Base-by-base conservation (phyloP, 73 alveolate species). In the Paramecium primaurelia region DNA sequence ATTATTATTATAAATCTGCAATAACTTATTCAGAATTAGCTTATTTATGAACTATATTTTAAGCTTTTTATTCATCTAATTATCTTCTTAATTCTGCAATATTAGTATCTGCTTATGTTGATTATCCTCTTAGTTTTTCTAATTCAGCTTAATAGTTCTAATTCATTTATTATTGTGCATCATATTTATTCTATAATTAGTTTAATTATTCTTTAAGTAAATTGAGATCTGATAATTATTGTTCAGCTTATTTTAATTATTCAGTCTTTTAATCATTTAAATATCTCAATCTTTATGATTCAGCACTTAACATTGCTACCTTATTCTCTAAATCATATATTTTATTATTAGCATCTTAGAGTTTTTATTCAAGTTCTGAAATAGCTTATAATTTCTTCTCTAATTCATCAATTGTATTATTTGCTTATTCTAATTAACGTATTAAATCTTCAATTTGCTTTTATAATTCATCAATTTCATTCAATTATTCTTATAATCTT, bases 261-360 rank as follows among this genome's bases (percentile, higher is more conserved):
- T 64, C 42, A 25, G 45, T 64, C 9, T 64, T 64, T 28, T 64
- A 64, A 32, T 64, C 84, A 64, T 64, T 64, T 64, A 64, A 28
- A 64, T 64, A 64, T 64, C 84, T 64, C 9, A 64, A 34, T 64
- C 84, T 64, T 64, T 64, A 12, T 5, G 84, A 64, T 34, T 64
- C 84, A 64, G 88, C 60, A 75, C 88, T 75, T 36, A 75, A 75
- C 88, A 75, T 75, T 16, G 88, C 88, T 10, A 36, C 58, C 10
- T 75, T 75, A 75, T 75, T 75, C 8, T 75, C 88, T 25, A 75
- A 42, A 75, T 75, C 88, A 75, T 42, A 36, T 36, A 75, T 75
- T 75, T 75, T 42, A 36, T 36, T 20, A 38, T 75, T 75, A 10
- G 88, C 88, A 75, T 75, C 88, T 5, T 30, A 2, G 26, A 75